These are phyloP conservation scores for Myxozyma melibiosi DNA, from an alignment of 805 yeast species.

Conservation along the genomic window DNA sequence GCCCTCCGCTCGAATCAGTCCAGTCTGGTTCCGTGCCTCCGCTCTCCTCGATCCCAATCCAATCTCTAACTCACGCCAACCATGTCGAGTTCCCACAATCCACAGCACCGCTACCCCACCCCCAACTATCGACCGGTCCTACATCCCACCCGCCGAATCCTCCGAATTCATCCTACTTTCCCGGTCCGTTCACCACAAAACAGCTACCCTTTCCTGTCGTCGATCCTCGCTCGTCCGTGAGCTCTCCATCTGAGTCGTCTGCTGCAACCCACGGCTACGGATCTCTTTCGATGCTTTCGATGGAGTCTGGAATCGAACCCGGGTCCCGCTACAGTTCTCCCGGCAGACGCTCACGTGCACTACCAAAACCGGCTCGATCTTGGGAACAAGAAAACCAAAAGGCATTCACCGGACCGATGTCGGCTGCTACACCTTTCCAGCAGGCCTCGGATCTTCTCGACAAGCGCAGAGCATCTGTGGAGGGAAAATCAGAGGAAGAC, in stretches of 20 bases:
- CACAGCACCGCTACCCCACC: not conserved
- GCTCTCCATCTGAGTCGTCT: too few relatives aligned
- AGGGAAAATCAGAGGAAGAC: slow-evolving; percentile 1
- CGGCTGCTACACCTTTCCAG: slow-evolving; percentile 15
- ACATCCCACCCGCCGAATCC: not conserved
- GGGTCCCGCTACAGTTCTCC: not conserved
- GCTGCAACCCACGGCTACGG: slow-evolving; percentile 3
- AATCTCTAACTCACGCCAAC: not conserved
- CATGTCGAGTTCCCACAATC: not conserved
- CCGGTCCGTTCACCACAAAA: not conserved
- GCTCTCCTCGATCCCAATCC: not conserved
- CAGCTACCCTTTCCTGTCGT: not conserved
- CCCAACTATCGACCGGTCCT: not conserved
- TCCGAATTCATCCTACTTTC: not conserved
- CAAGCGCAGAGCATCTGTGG: not conserved
- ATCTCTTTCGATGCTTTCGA: slow-evolving; percentile 14
- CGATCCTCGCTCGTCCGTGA: too few relatives aligned
- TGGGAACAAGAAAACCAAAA: slow-evolving; percentile 14
- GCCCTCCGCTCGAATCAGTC: too few relatives aligned
- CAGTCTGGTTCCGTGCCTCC: not conserved
- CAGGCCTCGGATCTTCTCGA: not conserved
- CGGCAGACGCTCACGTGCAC: slow-evolving; percentile 11
- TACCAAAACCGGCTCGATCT: slow-evolving; percentile 13
- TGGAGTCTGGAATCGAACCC: not conserved
- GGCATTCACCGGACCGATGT: slow-evolving; percentile 16